A percentile compares a stretch with the other conserved stretches of the same genome.
These are phyloP conservation scores for Albugo candida DNA, from an alignment of 352 stramenopile genomes.

Conservation along the genomic window DNA sequence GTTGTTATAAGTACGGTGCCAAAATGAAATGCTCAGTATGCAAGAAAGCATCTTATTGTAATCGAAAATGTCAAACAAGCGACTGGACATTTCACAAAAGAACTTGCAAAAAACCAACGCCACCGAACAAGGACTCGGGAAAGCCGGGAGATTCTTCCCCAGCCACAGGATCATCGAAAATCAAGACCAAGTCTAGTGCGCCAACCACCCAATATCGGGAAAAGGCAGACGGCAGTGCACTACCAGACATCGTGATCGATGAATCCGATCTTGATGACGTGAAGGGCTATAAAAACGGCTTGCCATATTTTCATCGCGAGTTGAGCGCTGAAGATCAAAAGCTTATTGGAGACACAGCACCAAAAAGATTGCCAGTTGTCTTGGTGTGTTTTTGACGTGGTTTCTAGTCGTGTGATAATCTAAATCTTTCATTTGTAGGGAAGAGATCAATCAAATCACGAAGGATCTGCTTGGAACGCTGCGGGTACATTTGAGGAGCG, in stretches of 20 bases:
- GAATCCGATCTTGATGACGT: slow-evolving; percentile 47
- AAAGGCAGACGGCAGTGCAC: slow-evolving; percentile 6
- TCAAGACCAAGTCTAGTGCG: not conserved
- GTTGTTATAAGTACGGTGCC: slow-evolving; percentile 50
- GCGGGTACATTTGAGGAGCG: slow-evolving; percentile 84
- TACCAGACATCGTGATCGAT: slow-evolving; percentile 23
- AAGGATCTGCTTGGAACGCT: slow-evolving; percentile 82
- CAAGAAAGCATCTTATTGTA: slow-evolving; percentile 73
- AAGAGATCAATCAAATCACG: slow-evolving; percentile 17
- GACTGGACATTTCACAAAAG: slow-evolving; percentile 78
- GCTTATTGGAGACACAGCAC: slow-evolving; percentile 91
- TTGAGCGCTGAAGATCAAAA: slow-evolving; percentile 88
- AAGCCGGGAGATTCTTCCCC: slow-evolving; percentile 10
- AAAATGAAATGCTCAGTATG: slow-evolving; percentile 78
- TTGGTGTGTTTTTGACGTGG: no score
- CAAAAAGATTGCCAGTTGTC: slow-evolving; percentile 50
- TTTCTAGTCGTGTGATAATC: slow-evolving; percentile 1
- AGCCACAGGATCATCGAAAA: not conserved
- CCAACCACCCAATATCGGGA: slow-evolving; percentile 7
- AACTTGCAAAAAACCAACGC: slow-evolving; percentile 70
- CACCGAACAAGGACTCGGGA: slow-evolving; percentile 18
- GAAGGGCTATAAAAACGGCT: slow-evolving; percentile 65
- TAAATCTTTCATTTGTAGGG: slow-evolving; percentile 1
- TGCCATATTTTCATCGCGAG: slow-evolving; percentile 95
- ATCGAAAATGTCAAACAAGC: slow-evolving; percentile 53